Conservation (phyloP, 164 flowering plant species). For the Chimonanthus salicifolius region DNA sequence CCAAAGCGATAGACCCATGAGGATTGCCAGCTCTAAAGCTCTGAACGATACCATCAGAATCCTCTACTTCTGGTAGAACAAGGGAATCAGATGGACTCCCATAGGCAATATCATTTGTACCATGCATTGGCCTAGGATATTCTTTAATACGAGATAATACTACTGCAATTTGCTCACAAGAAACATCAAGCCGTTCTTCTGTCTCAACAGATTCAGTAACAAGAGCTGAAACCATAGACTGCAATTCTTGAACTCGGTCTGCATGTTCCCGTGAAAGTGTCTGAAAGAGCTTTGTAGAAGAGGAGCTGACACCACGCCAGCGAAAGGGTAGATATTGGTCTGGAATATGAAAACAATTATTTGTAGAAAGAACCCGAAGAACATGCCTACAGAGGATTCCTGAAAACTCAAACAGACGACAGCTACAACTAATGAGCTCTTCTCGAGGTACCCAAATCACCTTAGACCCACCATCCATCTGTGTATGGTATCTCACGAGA, state of each 20-base stretch:
- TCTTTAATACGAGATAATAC: constrained; percentile 51
- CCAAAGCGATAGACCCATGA: constrained; percentile 34
- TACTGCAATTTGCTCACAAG: constrained; percentile 47
- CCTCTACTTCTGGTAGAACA: constrained; percentile 60
- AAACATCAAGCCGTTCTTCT: constrained; percentile 57
- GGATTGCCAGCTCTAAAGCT: constrained; percentile 37
- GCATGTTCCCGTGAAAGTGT: constrained; percentile 23
- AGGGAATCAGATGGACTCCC: constrained; percentile 50
- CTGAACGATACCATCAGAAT: constrained; percentile 52
- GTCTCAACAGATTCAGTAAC: constrained; percentile 53
- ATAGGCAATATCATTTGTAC: constrained; percentile 27
- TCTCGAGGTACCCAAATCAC: constrained; percentile 60
- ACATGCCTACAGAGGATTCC: constrained; percentile 73
- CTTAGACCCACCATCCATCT: constrained; percentile 61
- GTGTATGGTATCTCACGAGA: constrained; percentile 66
- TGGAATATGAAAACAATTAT: constrained; percentile 79
- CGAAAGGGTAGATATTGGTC: constrained; percentile 59
- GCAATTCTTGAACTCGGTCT: constrained; percentile 45
- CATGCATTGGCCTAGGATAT: constrained; percentile 38
- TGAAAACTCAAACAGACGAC: constrained; percentile 66
- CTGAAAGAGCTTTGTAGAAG: constrained; percentile 18
- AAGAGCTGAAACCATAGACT: constrained; percentile 60
- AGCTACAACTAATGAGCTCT: constrained; percentile 57
- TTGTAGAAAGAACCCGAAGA: constrained; percentile 70
- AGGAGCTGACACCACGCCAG: constrained; percentile 42